These are phyloP conservation scores for Luzula sylvatica DNA, from an alignment of 176 grass and related monocot genomes.

Conservation along the genomic window DNA sequence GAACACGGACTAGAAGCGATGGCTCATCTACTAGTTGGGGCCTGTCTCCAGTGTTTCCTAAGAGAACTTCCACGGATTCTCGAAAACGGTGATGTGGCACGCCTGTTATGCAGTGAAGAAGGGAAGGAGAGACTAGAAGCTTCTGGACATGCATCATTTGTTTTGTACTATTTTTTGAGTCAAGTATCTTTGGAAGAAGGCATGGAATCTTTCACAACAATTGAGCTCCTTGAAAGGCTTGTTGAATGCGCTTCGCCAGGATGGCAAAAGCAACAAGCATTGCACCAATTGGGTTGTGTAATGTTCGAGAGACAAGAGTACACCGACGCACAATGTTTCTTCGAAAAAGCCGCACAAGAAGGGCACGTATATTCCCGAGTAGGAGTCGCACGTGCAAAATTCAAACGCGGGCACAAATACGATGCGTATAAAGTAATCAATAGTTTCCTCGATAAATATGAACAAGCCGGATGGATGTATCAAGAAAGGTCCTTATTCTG, in stretches of 20 bases:
- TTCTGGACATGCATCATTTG: slow-evolving; percentile 62
- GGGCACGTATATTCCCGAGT: slow-evolving; percentile 77
- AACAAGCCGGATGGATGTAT: slow-evolving; percentile 77
- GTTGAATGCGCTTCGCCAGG: slow-evolving; percentile 41
- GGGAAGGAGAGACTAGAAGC: slow-evolving; percentile 52
- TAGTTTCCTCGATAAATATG: slow-evolving; percentile 38
- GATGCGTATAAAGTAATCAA: slow-evolving; percentile 78
- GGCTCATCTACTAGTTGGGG: slow-evolving; percentile 52
- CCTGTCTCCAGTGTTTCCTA: slow-evolving; percentile 90
- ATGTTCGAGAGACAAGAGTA: slow-evolving; percentile 87
- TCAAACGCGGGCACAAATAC: slow-evolving; percentile 88
- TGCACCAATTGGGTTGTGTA: slow-evolving; percentile 85
- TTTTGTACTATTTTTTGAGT: slow-evolving; percentile 79
- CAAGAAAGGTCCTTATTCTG: slow-evolving; percentile 76
- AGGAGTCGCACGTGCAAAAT: slow-evolving; percentile 78
- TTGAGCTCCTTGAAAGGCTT: slow-evolving; percentile 73
- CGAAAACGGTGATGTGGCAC: slow-evolving; percentile 41
- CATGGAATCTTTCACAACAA: slow-evolving; percentile 64
- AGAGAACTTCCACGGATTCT: slow-evolving; percentile 82
- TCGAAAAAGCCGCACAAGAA: slow-evolving; percentile 59
- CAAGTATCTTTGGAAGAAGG: slow-evolving; percentile 83
- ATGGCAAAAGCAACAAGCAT: slow-evolving; percentile 68
- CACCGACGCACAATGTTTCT: slow-evolving; percentile 75
- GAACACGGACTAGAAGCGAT: slow-evolving; percentile 72
- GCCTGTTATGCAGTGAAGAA: slow-evolving; percentile 67